Conservation (phyloP, 2,329 filamentous ascomycete genomes). For the Penicillium sp. region DNA sequence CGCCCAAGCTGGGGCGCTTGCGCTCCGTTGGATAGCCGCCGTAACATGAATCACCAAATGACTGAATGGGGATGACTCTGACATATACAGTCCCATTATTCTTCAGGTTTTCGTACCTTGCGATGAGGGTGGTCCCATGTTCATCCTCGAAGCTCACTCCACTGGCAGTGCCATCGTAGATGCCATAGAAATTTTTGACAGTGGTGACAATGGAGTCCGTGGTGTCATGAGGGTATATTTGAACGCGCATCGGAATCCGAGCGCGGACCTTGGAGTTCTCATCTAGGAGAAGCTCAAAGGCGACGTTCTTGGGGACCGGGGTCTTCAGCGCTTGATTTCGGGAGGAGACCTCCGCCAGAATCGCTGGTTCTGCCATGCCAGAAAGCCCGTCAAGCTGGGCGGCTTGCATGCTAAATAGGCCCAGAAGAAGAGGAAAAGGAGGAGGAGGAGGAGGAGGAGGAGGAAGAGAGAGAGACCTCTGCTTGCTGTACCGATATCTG, state of each 20-base stretch:
- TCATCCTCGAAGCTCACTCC: constrained; percentile 96
- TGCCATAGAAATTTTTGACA: constrained; percentile 97
- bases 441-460: too few relatives aligned
- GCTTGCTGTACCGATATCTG: constrained; percentile 34
- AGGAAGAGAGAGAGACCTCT: constrained; percentile 25
- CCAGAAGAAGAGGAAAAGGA: constrained; percentile 24
- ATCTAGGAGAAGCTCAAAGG: constrained; percentile 64
- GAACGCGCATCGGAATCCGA: constrained; percentile 67
- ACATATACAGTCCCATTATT: constrained; percentile 94
- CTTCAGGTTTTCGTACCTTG: constrained; percentile 91
- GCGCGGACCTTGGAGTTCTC: constrained; percentile 60
- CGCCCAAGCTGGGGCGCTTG: constrained; percentile 62
- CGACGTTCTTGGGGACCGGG: constrained; percentile 60
- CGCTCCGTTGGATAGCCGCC: constrained; percentile 54
- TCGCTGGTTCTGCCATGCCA: constrained; percentile 36
- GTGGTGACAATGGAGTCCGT: constrained; percentile 98
- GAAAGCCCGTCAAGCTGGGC: constrained; percentile 38
- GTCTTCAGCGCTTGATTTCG: constrained; percentile 42
- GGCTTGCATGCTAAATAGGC: constrained; percentile 38
- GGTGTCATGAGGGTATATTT: constrained; percentile 93
- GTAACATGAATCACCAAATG: constrained; percentile 52
- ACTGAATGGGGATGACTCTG: constrained; percentile 68
- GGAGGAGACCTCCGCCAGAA: constrained; percentile 29
- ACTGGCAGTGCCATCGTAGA: constrained; percentile 78
- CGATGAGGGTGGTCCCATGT: constrained; percentile 85